phyloP scores from a whole-genome alignment of 371 early-diverging fungal genomes.

The Amoeboaphelidium protococcarum region DNA sequence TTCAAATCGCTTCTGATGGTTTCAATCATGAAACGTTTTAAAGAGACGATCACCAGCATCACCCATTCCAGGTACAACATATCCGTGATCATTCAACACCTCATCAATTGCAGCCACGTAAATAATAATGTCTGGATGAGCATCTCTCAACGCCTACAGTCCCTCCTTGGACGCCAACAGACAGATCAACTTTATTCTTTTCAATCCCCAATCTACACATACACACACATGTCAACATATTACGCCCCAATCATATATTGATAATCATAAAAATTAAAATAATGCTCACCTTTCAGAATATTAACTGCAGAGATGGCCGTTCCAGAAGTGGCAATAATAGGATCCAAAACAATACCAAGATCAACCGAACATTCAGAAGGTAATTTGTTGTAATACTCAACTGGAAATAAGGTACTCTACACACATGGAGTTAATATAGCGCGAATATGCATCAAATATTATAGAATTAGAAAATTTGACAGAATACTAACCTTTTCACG shows the following conservation, averaged over 20 bases:
- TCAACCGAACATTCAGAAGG: conserved; percentile 35
- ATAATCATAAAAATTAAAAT: too few relatives aligned
- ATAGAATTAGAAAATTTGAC: not conserved
- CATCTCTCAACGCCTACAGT: conserved; percentile 21
- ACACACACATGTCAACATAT: too few relatives aligned
- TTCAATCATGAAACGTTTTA: conserved; percentile 1
- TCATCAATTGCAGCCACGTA: conserved; percentile 42
- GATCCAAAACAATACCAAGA: conserved; percentile 46
- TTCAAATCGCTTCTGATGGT: not conserved
- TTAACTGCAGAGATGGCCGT: conserved; percentile 53
- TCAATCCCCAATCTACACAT: conserved; percentile 60
- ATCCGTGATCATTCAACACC: conserved; percentile 27
- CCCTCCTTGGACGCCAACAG: conserved; percentile 32
- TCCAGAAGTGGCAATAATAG: conserved; percentile 44
- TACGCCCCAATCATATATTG: too few relatives aligned
- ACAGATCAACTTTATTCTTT: conserved; percentile 35
- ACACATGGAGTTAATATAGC: not conserved
- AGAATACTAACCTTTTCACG: conserved; percentile 33
- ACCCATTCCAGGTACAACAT: conserved; percentile 2
- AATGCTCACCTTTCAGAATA: conserved; percentile 39
- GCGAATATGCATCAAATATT: not conserved
- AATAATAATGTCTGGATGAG: conserved; percentile 46
- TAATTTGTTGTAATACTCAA: conserved; percentile 80
- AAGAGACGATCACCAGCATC: conserved; percentile 4
- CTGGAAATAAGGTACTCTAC: conserved; percentile 41